Conservation (phyloP, 306 rosid species). For the Leucaena leucocephala region DNA sequence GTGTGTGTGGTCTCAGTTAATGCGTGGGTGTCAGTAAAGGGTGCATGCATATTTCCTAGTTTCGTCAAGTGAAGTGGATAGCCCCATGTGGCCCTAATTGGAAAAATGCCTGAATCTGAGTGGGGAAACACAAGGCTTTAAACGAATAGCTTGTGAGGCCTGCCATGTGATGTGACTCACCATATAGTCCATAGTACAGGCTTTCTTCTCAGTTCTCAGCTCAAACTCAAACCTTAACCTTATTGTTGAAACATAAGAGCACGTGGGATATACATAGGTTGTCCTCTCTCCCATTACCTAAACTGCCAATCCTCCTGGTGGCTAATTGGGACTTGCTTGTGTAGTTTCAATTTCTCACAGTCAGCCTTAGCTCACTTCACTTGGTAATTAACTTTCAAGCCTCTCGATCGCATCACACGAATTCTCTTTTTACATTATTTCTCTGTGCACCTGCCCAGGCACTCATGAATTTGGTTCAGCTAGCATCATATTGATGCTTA, state of each 20-base stretch:
- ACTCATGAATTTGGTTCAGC: not conserved
- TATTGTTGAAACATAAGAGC: conserved; percentile 33
- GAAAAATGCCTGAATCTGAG: not conserved
- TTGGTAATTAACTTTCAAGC: not conserved
- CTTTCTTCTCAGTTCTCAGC: conserved; percentile 21
- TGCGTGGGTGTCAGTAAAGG: no score
- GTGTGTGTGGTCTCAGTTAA: no score
- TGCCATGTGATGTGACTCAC: conserved; percentile 37
- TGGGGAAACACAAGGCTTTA: not conserved
- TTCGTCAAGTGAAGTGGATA: not conserved
- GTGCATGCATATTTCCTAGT: not conserved
- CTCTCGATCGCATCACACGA: not conserved
- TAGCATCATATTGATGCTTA: not conserved
- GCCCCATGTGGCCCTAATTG: not conserved
- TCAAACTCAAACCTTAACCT: conserved; percentile 16
- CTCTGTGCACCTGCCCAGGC: conserved; percentile 11
- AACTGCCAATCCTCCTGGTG: conserved; percentile 28
- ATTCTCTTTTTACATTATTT: not conserved
- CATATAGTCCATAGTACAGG: not conserved
- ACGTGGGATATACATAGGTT: conserved; percentile 1
- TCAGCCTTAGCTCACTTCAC: not conserved
- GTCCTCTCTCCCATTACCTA: conserved; percentile 30
- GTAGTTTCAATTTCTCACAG: not conserved
- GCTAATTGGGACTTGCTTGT: not conserved
- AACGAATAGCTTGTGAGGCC: not conserved